A percentile compares a stretch with the other conserved stretches of the same genome.
Conservation (phyloP, 2,329 filamentous ascomycete species). For the Neobulgaria alba region DNA sequence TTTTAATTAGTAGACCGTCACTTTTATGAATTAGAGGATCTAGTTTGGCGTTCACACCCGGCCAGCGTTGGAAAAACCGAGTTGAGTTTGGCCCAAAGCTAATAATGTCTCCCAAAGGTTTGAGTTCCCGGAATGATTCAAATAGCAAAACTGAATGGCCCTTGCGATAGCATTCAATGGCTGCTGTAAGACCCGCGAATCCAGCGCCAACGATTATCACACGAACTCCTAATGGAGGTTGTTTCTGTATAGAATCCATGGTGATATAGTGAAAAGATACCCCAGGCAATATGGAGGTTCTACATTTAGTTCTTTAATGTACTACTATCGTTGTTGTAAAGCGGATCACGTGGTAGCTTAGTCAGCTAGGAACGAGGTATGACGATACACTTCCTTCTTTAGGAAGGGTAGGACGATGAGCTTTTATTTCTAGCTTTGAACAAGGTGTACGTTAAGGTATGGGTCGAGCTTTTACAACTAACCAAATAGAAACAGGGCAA, state of each 20-base stretch:
- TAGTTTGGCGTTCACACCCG: slow-evolving; percentile 39
- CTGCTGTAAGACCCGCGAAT: slow-evolving; percentile 51
- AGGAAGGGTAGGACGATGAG: too few relatives aligned
- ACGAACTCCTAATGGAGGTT: slow-evolving; percentile 38
- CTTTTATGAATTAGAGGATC: slow-evolving; percentile 39
- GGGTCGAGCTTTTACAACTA: too few relatives aligned
- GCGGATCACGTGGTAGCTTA: too few relatives aligned
- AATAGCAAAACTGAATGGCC: slow-evolving; percentile 45
- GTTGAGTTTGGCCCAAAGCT: slow-evolving; percentile 49
- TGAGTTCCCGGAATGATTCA: slow-evolving; percentile 38
- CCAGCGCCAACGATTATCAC: slow-evolving; percentile 47
- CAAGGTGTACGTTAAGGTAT: too few relatives aligned
- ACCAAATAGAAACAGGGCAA: too few relatives aligned
- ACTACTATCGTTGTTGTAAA: too few relatives aligned
- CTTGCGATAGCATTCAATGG: slow-evolving; percentile 51
- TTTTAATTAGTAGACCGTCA: slow-evolving; percentile 32
- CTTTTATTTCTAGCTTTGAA: too few relatives aligned
- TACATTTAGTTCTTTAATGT: too few relatives aligned
- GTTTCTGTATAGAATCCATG: slow-evolving; percentile 30
- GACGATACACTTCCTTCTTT: too few relatives aligned
- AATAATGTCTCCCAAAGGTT: slow-evolving; percentile 41
- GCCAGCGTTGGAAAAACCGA: slow-evolving; percentile 48
- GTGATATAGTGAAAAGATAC: background rate
- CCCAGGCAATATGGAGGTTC: too few relatives aligned
- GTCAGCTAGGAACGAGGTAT: too few relatives aligned